Base-by-base conservation (phyloP, 1,139 yeast genomes). In the Suhomyces wounanorum region DNA sequence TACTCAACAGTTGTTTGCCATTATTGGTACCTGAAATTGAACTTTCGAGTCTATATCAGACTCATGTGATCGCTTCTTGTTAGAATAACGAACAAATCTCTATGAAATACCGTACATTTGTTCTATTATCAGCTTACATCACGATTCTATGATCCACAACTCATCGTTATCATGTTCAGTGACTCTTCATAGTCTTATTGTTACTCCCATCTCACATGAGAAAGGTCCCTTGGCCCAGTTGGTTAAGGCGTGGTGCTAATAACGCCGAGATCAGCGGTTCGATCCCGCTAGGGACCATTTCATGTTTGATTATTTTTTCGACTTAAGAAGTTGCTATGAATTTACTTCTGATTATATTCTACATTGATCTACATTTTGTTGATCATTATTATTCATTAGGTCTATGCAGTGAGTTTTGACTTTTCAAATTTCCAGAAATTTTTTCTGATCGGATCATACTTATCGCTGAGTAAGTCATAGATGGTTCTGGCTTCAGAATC, bases 381-480 rank as follows among this genome's bases (percentile, higher is more conserved):
- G 1, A 7, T 41, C 36, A 18, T 14, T 9, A 18, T 14, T 9
- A 13, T 30, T 30, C 37, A 41, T 41, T 41, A 26, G 16, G 13
- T 39, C 42, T 40, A 40, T 44, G 33, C 26, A 26, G 21, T 23
- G n/a, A 52, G 36, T 30, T 50, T 55, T 6, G 55, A 41, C 44
- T 55, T 64, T 49, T 61, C 59, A 55, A 61, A 75, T 14, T 60
- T 55, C 96, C 96, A 90, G 62, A 84, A 88, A 51, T 82, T 82
- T 18, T 64, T 67, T 54, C 96, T 73, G 11, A 89, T 85, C 0
- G 90, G 85, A 57, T 89, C 95, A 55, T 82, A 81, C 48, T 74
- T 75, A 2, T 66, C 61, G 0, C 76, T 78, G 38, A 90, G 70
- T 16, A 77, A 66, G 8, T 71, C 72, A 60, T 83, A 84, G 1